phyloP scores from a whole-genome alignment of 176 grass and related monocot genomes.

The Rhynchospora breviuscula region DNA sequence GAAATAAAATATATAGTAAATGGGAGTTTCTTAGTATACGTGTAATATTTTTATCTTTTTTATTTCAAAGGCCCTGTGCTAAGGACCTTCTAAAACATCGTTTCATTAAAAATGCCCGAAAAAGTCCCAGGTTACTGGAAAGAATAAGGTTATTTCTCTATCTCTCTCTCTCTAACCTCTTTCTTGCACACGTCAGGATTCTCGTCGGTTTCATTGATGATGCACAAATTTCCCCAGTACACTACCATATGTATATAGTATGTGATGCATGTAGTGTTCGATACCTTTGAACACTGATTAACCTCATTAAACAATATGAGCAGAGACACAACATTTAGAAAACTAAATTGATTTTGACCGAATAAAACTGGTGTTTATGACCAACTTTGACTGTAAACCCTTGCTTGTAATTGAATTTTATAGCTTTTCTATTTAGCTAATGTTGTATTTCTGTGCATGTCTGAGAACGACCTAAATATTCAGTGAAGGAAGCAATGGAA shows the following conservation, averaged over 20 bases:
- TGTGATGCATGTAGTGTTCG: neutral
- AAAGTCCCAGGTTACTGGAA: conserved; percentile 80
- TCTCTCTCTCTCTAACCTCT: neutral
- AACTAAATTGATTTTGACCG: conserved; percentile 1
- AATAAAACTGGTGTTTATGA: neutral
- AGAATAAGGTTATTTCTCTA: conserved; percentile 90
- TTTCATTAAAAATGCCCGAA: conserved; percentile 93
- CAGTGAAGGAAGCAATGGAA: conserved; percentile 41
- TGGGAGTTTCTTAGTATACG: conserved; percentile 5
- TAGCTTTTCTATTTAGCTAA: conserved; percentile 17
- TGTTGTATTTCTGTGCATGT: conserved; percentile 21
- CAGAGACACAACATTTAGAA: neutral
- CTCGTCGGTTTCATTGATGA: neutral
- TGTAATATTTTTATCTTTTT: conserved; percentile 30
- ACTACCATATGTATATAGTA: neutral
- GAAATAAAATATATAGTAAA: neutral
- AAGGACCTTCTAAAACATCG: conserved; percentile 98
- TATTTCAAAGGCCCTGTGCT: conserved; percentile 70
- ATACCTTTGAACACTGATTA: neutral
- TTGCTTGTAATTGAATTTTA: conserved; percentile 13
- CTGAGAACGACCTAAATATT: conserved; percentile 81
- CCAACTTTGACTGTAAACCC: neutral
- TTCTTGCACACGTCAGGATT: neutral
- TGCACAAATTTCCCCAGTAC: neutral
- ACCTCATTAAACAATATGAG: neutral